Evolutionary conservation across 257 asterid species (phyloP).

Genomic region (Solanum habrochaites): DNA sequence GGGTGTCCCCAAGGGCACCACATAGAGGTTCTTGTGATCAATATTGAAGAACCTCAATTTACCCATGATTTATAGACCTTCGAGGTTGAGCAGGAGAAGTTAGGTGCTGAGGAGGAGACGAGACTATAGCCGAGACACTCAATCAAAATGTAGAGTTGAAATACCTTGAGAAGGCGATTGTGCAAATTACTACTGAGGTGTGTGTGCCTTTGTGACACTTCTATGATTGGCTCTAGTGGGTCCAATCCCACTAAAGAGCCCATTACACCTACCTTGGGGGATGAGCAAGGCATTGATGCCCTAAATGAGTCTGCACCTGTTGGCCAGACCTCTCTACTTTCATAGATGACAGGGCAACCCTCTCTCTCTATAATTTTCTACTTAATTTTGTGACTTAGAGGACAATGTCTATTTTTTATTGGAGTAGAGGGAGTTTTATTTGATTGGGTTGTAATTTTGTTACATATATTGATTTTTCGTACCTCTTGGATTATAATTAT

Average conservation of each 20-base stretch:
- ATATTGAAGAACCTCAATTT: not conserved
- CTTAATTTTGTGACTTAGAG: no score
- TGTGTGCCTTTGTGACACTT: not conserved
- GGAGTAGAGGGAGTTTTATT: not conserved
- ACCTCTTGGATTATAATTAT: not conserved
- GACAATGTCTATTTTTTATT: not conserved
- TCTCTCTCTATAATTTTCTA: no score
- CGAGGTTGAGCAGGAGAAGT: rapidly evolving
- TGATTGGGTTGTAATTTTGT: not conserved
- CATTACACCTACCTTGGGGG: not conserved
- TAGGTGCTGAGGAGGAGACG: rapidly evolving
- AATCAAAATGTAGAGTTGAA: no score
- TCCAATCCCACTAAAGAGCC: not conserved
- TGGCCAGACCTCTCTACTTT: not conserved
- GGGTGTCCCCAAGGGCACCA: not conserved
- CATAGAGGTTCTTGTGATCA: not conserved
- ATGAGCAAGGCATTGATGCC: not conserved
- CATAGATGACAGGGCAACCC: not conserved
- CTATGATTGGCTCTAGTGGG: not conserved
- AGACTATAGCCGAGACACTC: not conserved
- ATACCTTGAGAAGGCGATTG: not conserved
- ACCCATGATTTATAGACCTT: not conserved
- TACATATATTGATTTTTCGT: not conserved
- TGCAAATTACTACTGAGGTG: not conserved
- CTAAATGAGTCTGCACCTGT: not conserved